Base-by-base conservation (phyloP, 345 rosid genomes). In the Hirschfeldia incana region DNA sequence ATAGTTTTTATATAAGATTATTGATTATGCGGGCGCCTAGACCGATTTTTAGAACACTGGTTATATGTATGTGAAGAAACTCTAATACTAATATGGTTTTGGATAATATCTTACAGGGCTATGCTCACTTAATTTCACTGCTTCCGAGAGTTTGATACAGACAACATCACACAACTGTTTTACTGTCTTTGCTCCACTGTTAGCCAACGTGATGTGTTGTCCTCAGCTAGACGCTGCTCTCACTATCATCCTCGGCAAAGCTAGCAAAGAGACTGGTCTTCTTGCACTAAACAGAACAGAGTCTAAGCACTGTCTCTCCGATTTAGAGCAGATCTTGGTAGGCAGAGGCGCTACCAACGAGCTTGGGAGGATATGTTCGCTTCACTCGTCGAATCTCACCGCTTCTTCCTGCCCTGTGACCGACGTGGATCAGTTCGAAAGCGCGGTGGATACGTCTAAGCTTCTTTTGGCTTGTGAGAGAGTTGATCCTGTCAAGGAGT, bases 191-290 rank as follows among this genome's bases (percentile, higher is more conserved):
- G 99, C 99, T 46, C 94, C 98, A 5, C 78, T 90, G 73, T 78
- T 93, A 76, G 98, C 99, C 10, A 90, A 95, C 65, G 98, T 93
- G 57, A 89, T 93, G 83, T 95, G 99, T 78, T 95, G 99, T 83
- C 99, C 99, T 8, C 99, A 95, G 86, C 73, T 93, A 17, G 89
- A 87, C 68, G 99, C 97, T 39, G 84, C 94, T 2, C 83, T 95
- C 27, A 74, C 87, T 27, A 93, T 95, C 57, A 92, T 93, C 46
- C 85, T 93, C 12, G 99, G 98, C 9, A 89, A 87, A 78, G 87
- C 90, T 27, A 95, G 99, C 72, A 84, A 87, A 85, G 78, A 79
- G 13, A 90, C 89, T 3, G 87, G 91, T 33, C 60, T 82, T 63
- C 98, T 95, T 68, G 94, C 98, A 6, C 62, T 95, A 53, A 91